These are phyloP conservation scores for Fusarium nisikadoi DNA, from an alignment of 2,329 filamentous ascomycete genomes.

Conservation along the genomic window DNA sequence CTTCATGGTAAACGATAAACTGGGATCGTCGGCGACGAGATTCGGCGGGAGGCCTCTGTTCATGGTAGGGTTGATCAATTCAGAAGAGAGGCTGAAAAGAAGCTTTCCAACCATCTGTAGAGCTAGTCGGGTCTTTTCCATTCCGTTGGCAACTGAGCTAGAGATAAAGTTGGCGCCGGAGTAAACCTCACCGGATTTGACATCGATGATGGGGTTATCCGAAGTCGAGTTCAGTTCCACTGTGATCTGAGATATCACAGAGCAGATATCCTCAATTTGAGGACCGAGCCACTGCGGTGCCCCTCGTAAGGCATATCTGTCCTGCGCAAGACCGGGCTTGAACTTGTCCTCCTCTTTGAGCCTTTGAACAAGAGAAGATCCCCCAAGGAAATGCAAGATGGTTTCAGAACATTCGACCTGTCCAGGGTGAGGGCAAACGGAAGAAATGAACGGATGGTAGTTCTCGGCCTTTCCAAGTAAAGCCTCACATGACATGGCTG, in stretches of 20 bases:
- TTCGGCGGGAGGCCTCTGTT: not conserved
- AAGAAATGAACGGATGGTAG: not conserved
- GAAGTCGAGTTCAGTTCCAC: not conserved
- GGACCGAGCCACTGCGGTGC: fast-evolving
- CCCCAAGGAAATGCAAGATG: fast-evolving
- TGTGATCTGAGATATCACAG: fast-evolving
- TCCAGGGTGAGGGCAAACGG: not conserved
- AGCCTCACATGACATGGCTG: not conserved
- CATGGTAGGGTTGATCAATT: not conserved
- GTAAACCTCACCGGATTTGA: not conserved
- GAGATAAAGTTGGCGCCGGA: not conserved
- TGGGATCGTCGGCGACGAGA: not conserved
- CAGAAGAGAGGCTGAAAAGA: not conserved
- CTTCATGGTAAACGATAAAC: not conserved
- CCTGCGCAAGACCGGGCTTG: fast-evolving
- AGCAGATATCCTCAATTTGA: not conserved
- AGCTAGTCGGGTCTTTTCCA: not conserved
- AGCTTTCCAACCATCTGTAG: not conserved
- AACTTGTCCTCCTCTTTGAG: not conserved
- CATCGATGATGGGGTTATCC: not conserved
- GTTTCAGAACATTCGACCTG: not conserved
- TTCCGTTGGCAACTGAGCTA: fast-evolving
- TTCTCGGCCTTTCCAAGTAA: not conserved
- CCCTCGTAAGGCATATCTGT: not conserved
- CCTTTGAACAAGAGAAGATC: fast-evolving